Percentiles rank a stretch among this genome's conserved stretches.
These are phyloP conservation scores for Backusella sp. DNA, from an alignment of 192 early-diverging fungal species.

Conservation along the genomic window DNA sequence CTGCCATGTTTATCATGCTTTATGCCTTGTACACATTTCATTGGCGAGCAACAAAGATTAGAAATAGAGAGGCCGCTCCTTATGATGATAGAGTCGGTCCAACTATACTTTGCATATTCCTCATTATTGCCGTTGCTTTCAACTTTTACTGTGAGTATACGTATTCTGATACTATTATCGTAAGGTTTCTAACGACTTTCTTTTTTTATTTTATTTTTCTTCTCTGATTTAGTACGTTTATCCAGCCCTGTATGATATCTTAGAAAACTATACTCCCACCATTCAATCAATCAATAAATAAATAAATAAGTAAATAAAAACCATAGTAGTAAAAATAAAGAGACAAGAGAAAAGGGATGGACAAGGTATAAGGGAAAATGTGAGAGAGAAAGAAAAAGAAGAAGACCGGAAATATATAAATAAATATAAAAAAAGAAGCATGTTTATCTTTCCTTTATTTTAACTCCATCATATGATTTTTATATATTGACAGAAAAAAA, in stretches of 20 bases:
- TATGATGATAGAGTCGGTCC: conserved; percentile 80
- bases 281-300: not conserved
- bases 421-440: not conserved
- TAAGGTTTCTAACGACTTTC: not conserved
- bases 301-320: not conserved
- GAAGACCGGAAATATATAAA: not conserved
- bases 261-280: no score
- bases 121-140: conserved; percentile 60
- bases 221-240: not conserved
- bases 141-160: conserved; percentile 61
- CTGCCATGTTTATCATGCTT: conserved; percentile 71
- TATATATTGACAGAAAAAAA: not conserved
- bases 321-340: not conserved
- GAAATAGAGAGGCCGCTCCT: conserved; percentile 70
- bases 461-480: not conserved
- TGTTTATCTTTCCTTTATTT: not conserved
- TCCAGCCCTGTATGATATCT: not conserved
- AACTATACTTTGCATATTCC: conserved; percentile 62
- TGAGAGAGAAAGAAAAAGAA: not conserved
- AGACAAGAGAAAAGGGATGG: not conserved
- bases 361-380: not conserved
- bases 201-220: not conserved
- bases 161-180: not conserved
- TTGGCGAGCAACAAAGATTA: conserved; percentile 76
- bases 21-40: conserved; percentile 76